Evolutionary conservation across 495 filamentous ascomycete species (phyloP).

Genomic region (Bacidia gigantensis): DNA sequence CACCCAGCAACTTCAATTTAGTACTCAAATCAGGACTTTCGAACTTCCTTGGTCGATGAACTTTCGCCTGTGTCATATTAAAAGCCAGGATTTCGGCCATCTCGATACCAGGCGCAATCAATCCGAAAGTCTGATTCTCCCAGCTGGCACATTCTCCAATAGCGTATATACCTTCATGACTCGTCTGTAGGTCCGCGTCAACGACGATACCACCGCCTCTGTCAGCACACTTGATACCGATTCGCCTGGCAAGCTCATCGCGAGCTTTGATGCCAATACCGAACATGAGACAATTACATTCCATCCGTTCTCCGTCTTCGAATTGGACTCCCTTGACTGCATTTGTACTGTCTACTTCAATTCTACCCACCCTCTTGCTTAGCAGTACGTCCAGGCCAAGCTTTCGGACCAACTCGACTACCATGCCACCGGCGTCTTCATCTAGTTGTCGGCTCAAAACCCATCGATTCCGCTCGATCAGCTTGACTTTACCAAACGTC

Average conservation of each 20-base stretch:
- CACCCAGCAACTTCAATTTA: constrained; percentile 83
- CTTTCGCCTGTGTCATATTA: constrained; percentile 75
- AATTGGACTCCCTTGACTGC: constrained; percentile 64
- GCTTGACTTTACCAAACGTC: constrained; percentile 60
- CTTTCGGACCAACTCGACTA: constrained; percentile 66
- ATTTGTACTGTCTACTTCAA: constrained; percentile 53
- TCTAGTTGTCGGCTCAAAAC: constrained; percentile 80
- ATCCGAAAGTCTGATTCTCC: constrained; percentile 84
- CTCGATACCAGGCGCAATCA: constrained; percentile 88
- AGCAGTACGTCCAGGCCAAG: constrained; percentile 78
- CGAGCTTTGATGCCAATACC: constrained; percentile 80
- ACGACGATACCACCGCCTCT: constrained; percentile 71
- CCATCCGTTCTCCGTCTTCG: constrained; percentile 71
- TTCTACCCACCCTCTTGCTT: constrained; percentile 60
- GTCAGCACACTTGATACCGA: constrained; percentile 61
- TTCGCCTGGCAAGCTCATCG: constrained; percentile 61
- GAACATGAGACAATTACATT: constrained; percentile 80
- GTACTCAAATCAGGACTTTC: constrained; percentile 84
- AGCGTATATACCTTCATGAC: constrained; percentile 63
- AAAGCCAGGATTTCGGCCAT: constrained; percentile 96
- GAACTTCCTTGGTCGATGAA: constrained; percentile 55
- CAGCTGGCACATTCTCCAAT: constrained; percentile 93
- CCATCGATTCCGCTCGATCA: constrained; percentile 86
- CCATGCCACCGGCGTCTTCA: constrained; percentile 67
- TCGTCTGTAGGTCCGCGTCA: constrained; percentile 54